These are phyloP conservation scores for Nannochloris sp. DNA, from an alignment of 139 green algal genomes.

Conservation along the genomic window DNA sequence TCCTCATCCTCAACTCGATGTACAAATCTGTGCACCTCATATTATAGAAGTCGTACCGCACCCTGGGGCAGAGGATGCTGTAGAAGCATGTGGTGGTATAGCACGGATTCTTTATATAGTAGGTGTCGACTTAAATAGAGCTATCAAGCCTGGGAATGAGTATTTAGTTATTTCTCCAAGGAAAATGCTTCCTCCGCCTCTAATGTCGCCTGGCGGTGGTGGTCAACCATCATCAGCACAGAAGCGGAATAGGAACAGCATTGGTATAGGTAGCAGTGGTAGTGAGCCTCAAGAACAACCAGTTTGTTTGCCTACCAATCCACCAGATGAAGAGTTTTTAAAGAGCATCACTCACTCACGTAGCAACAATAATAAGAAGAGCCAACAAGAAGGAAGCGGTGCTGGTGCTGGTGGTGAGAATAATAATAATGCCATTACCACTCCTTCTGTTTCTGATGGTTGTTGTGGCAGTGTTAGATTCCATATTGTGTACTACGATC, in stretches of 20 bases:
- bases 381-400: no score
- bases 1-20: conserved; percentile 33
- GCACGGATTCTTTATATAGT: conserved; percentile 31
- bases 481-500: conserved; percentile 30
- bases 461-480: conserved; percentile 9
- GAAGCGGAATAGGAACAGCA: background rate
- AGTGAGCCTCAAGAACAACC: no score
- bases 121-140: conserved; percentile 22
- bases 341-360: no score
- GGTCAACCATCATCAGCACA: background rate
- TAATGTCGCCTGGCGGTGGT: background rate
- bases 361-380: no score
- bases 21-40: conserved; percentile 30
- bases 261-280: background rate
- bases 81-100: conserved; percentile 50
- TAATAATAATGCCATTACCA: no score
- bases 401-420: no score
- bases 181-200: background rate
- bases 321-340: no score
- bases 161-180: background rate
- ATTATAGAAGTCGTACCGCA: conserved; percentile 32
- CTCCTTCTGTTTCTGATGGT: no score
- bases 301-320: no score
- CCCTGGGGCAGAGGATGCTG: conserved; percentile 45
- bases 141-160: conserved; percentile 1